phyloP scores from a whole-genome alignment of 306 rosid genomes.

The Glycyrrhiza uralensis region DNA sequence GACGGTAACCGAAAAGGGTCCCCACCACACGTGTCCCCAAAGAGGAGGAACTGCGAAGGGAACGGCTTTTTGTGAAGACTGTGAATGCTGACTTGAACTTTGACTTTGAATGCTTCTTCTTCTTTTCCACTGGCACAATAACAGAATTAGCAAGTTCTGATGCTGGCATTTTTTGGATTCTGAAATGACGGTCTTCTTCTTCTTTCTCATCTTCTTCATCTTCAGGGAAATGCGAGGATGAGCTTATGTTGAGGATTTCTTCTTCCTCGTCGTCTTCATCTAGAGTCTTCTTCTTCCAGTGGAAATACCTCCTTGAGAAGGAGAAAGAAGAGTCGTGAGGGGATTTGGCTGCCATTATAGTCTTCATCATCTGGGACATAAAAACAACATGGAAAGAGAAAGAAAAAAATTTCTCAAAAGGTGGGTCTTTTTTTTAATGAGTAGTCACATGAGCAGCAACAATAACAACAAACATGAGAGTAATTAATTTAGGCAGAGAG shows the following conservation, averaged over 20 bases:
- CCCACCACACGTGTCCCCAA: conserved; percentile 60
- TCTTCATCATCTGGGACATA: conserved; percentile 45
- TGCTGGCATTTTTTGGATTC: conserved; percentile 24
- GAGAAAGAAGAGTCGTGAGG: conserved; percentile 82
- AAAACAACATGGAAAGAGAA: background rate
- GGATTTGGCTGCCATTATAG: conserved; percentile 70
- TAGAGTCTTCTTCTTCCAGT: conserved; percentile 58
- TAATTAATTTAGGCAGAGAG: background rate
- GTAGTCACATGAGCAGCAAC: background rate
- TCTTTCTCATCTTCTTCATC: conserved; percentile 23
- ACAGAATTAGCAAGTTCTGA: background rate
- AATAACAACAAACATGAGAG: background rate
- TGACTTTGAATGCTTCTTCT: conserved; percentile 37
- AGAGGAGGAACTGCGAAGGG: conserved; percentile 19
- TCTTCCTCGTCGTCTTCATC: conserved; percentile 45
- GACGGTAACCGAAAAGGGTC: conserved; percentile 74
- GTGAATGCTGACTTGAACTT: conserved; percentile 56
- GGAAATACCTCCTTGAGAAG: conserved; percentile 76
- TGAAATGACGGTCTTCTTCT: background rate
- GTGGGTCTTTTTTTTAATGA: background rate
- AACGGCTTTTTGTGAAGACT: conserved; percentile 25
- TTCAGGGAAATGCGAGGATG: conserved; percentile 45
- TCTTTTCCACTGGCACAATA: background rate
- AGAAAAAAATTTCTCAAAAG: background rate
- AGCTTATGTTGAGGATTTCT: conserved; percentile 35